Conservation (phyloP, 179 eudicot genomes). For the Vitellaria paradoxa region DNA sequence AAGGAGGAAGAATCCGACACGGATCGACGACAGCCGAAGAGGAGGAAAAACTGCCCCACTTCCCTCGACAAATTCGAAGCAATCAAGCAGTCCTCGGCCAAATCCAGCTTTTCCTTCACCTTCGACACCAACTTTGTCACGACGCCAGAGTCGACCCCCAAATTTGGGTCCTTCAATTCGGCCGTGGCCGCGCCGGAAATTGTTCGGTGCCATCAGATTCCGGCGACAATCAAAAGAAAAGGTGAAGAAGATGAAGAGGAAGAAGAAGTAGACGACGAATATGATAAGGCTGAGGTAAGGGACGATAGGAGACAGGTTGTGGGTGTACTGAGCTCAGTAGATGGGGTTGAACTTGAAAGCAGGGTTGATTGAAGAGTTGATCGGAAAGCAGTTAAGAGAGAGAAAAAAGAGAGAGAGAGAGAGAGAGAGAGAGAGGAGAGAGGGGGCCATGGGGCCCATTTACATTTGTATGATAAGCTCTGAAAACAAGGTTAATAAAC, state of each 20-base stretch:
- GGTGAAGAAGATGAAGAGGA: background rate
- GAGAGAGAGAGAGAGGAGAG: background rate
- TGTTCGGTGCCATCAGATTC: background rate
- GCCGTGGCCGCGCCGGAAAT: background rate
- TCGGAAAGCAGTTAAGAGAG: background rate
- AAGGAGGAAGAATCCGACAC: background rate
- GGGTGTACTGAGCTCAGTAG: background rate
- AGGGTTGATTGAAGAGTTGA: background rate
- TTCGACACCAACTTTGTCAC: constrained; percentile 6
- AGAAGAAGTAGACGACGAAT: background rate
- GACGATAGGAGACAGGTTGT: background rate
- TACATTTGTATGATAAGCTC: background rate
- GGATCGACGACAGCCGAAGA: constrained; percentile 14
- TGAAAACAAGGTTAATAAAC: background rate
- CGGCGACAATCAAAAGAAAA: background rate
- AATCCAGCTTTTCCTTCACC: constrained; percentile 17
- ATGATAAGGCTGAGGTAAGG: background rate
- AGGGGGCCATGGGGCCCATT: background rate
- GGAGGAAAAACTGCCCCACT: constrained; percentile 18
- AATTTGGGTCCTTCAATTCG: constrained; percentile 31
- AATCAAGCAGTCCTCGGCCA: constrained; percentile 2
- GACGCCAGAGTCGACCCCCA: constrained; percentile 32
- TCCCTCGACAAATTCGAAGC: constrained; percentile 20
- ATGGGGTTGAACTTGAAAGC: background rate
- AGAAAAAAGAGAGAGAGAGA: background rate